Evolutionary conservation across 345 rosid genomes (phyloP).

Genomic region (Barbarea vulgaris): DNA sequence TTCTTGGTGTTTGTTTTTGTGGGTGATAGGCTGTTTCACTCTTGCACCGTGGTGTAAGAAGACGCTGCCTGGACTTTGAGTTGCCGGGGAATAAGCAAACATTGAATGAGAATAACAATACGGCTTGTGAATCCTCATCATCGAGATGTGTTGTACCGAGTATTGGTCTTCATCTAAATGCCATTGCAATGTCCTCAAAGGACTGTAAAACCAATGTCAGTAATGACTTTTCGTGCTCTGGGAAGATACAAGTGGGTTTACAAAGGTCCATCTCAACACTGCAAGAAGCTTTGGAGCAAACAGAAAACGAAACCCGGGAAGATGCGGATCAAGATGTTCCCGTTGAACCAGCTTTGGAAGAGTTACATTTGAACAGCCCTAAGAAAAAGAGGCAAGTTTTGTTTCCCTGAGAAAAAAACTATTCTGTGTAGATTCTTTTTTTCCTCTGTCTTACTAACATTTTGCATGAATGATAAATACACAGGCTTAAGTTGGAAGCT

Average conservation of each 20-base stretch:
- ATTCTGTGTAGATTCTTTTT: background rate
- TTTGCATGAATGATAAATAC: constrained; percentile 22
- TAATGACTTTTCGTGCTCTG: constrained; percentile 52
- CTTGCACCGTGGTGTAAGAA: constrained; percentile 83
- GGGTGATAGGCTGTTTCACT: constrained; percentile 56
- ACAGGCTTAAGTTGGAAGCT: constrained; percentile 67
- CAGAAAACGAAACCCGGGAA: constrained; percentile 46
- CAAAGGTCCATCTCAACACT: constrained; percentile 47
- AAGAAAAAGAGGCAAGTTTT: constrained; percentile 73
- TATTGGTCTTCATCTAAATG: constrained; percentile 94
- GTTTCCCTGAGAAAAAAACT: constrained; percentile 4
- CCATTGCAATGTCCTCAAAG: constrained; percentile 61
- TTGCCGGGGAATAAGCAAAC: constrained; percentile 46
- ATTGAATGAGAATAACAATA: constrained; percentile 29
- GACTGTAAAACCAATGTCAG: constrained; percentile 42
- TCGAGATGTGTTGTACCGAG: constrained; percentile 68
- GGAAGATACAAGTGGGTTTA: constrained; percentile 45
- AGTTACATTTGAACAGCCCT: constrained; percentile 68
- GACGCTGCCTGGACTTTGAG: constrained; percentile 95
- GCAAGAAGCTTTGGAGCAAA: constrained; percentile 56
- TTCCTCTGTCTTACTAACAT: background rate
- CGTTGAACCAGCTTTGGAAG: constrained; percentile 49
- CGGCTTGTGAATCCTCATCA: constrained; percentile 22
- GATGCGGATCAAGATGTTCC: constrained; percentile 27
- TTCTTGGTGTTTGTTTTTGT: background rate